phyloP scores from a whole-genome alignment of 495 filamentous ascomycete species.

The Daldinia caldariorum region DNA sequence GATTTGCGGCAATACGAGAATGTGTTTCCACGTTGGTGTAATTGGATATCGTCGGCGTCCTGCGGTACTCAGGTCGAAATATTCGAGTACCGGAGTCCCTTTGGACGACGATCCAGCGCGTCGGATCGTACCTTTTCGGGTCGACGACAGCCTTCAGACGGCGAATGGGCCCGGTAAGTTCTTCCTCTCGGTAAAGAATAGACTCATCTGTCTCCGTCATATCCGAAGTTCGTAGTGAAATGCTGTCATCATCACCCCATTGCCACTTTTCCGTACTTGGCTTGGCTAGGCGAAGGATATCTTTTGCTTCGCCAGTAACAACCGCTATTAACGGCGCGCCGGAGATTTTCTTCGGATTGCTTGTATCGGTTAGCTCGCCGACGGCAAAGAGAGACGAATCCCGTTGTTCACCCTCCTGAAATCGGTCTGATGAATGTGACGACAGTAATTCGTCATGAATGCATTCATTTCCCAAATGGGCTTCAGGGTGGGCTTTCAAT shows the following conservation, averaged over 20 bases:
- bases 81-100: slow-evolving; percentile 65
- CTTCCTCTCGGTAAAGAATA: slow-evolving; percentile 64
- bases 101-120: slow-evolving; percentile 71
- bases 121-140: slow-evolving; percentile 55
- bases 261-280: slow-evolving; percentile 54
- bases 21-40: slow-evolving; percentile 26
- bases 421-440: slow-evolving; percentile 32
- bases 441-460: slow-evolving; percentile 45
- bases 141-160: slow-evolving; percentile 72
- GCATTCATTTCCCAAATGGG: slow-evolving; percentile 46
- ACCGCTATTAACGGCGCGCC: slow-evolving; percentile 56
- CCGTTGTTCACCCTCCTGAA: slow-evolving; percentile 5
- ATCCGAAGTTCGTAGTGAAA: slow-evolving; percentile 53
- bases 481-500: slow-evolving; percentile 51
- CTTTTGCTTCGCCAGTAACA: slow-evolving; percentile 60
- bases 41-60: slow-evolving; percentile 26
- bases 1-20: slow-evolving; percentile 70
- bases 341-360: slow-evolving; percentile 25
- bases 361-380: slow-evolving; percentile 52
- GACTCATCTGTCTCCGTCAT: slow-evolving; percentile 48
- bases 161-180: slow-evolving; percentile 65
- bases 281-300: slow-evolving; percentile 61
- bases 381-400: slow-evolving; percentile 47
- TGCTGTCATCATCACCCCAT: slow-evolving; percentile 55
- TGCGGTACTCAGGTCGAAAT: slow-evolving; percentile 64